Evolutionary conservation across 768 basidiomycete species (phyloP), one percentile per base, ranked within the genome.

Genomic region (Lactifluus echinatus): DNA sequence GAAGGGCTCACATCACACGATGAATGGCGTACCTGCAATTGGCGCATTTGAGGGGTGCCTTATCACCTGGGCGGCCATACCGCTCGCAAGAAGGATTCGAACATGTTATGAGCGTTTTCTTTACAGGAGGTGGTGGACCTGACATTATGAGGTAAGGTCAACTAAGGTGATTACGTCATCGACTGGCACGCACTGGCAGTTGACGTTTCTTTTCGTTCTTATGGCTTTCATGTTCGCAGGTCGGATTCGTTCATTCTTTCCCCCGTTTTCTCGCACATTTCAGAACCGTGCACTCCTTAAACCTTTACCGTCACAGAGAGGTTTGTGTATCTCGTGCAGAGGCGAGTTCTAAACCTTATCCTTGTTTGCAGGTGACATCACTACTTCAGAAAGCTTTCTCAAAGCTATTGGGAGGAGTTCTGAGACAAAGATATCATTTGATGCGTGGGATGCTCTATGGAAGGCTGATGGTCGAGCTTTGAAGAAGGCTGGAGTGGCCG

Each of bases 381-480:
- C 67, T 19, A 79, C 82, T 2, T 79, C 87, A 6, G 71, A 72
- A 29, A 82, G 79, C 26, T 89, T 93, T 63, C 74, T 93, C 62
- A 80, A 79, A 57, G 79, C 83, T 26, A 89, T 93, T 61, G 89
- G 90, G 21, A 78, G 90, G 24, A 75, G 75, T 7, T 71, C 77
- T 3, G 82, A 87, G 36, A 81, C 76, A 1, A 90, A 90, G 69
- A 60, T 89, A 29, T 72, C 76, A 2, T 69, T 77, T 11, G 82
- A 83, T 40, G 72, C 69, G n/a, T 93, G 90, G 90, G 79, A 83
- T 2, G 77, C 81, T 29, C 75, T 93, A 39, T 92, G 88, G 86
- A 75, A 73, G 48, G 72, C 76, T 55, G 73, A 79, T 36, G 79
- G 86, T 21, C 62, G 67, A 40, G 76, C 78, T 24, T 66, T 93